These are phyloP conservation scores for Claviceps spartinae DNA, from an alignment of 2,329 filamentous ascomycete species.

Conservation along the genomic window DNA sequence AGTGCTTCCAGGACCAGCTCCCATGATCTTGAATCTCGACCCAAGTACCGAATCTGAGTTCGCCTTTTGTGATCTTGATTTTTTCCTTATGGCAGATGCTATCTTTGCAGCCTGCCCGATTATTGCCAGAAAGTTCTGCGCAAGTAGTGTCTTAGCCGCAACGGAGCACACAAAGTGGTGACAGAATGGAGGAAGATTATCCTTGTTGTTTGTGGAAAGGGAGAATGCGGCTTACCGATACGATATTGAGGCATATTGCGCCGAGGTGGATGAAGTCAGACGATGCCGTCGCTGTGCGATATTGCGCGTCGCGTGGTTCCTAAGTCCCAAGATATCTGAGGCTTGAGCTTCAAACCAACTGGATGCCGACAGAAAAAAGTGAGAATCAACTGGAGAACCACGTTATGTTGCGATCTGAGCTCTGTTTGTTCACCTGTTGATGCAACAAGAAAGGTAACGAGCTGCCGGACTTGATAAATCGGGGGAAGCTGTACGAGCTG, in stretches of 20 bases:
- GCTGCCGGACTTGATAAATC: no score
- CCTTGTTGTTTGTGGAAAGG: neutral
- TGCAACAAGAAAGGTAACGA: no score
- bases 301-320: no score
- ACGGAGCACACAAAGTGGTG: neutral
- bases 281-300: no score
- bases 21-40: conserved; percentile 49
- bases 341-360: no score
- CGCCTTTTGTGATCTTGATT: conserved; percentile 65
- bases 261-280: no score
- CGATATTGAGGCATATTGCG: conserved; percentile 29
- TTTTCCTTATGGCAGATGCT: conserved; percentile 55
- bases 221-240: conserved; percentile 25
- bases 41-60: conserved; percentile 64
- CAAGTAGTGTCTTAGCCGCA: neutral
- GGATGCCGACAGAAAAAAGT: no score
- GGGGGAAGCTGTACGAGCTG: no score
- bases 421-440: no score
- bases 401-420: no score
- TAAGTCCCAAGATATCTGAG: no score
- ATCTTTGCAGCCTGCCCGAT: conserved; percentile 62
- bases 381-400: no score
- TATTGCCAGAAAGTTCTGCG: conserved; percentile 57
- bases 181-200: neutral
- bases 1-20: conserved; percentile 71